Evolutionary conservation across 31 red algal genomes (phyloP), one percentile per base, ranked within the genome.

Genomic region (Endocladia muricata): DNA sequence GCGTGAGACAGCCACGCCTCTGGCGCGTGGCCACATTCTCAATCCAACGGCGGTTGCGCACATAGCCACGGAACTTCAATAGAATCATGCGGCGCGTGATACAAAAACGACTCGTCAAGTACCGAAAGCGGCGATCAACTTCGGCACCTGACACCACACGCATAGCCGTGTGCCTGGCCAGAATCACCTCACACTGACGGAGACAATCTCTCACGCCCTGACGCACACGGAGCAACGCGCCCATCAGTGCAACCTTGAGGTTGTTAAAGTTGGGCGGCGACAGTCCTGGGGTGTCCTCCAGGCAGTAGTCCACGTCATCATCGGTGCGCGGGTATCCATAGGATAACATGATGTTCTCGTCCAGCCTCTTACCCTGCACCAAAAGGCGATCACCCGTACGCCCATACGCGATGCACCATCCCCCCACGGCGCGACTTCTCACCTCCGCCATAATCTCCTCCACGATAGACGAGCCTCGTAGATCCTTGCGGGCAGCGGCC

Each of bases 11-110:
- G 28, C 77, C 78, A 49, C 55, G 55, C 1, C 66, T 19, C 51
- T 70, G 66, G 1, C 78, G 64, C 6, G 34, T 82, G 33, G 65
- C 21, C 21, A 61, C 28, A 47, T 72, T 82, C 22, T 82, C 78
- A 61, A 82, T 82, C 54, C 65, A 70, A 15, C 78, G 11, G 31
- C 64, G 41, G 35, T 69, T 82, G 9, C 78, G 47, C 15, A 82
- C 66, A 37, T 82, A 82, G 29, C 66, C 64, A 11, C 78, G 64
- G 61, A 47, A 82, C 66, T 71, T 82, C 23, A 72, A 37, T 8
- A 82, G 2, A 25, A 61, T 82, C 25, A 44, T 37, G 3, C 63
- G 23, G n/a, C 78, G 47, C 2, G 78, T 22, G 15, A 57, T 25
- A 36, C 23, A 3, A 68, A 82, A 82, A 39, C 33, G 40, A n/a